A percentile compares a stretch with the other conserved stretches of the same genome.
phyloP scores from a whole-genome alignment of 495 filamentous ascomycete species.

The Aspergillus panamensis region DNA sequence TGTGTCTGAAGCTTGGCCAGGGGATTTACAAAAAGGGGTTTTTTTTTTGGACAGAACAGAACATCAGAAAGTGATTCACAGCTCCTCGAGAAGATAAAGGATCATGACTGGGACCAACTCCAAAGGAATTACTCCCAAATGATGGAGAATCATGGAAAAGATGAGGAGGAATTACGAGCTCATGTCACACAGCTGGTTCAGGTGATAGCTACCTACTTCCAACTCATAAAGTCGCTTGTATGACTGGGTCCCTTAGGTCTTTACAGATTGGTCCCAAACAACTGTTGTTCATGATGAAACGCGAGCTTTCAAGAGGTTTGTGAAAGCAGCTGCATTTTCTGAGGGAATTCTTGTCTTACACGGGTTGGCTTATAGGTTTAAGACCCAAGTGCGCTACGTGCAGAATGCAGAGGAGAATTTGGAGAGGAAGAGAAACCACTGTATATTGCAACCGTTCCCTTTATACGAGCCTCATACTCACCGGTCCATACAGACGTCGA shows the following conservation, averaged over 20 bases:
- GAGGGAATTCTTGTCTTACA: background rate
- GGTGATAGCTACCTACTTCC: slow-evolving; percentile 33
- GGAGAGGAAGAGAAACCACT: slow-evolving; percentile 69
- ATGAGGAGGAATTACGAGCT: slow-evolving; percentile 58
- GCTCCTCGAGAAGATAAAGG: slow-evolving; percentile 27
- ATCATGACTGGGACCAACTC: slow-evolving; percentile 66
- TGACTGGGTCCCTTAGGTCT: slow-evolving; percentile 49
- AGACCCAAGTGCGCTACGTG: slow-evolving; percentile 72
- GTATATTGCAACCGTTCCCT: slow-evolving; percentile 44
- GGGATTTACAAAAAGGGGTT: background rate
- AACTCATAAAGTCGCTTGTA: background rate
- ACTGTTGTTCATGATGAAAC: slow-evolving; percentile 65
- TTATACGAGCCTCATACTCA: slow-evolving; percentile 1
- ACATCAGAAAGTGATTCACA: background rate
- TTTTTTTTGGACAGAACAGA: background rate
- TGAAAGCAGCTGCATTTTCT: background rate
- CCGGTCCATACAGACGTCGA: slow-evolving; percentile 53
- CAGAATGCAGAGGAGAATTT: slow-evolving; percentile 63
- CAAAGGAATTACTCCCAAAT: slow-evolving; percentile 58
- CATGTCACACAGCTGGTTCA: slow-evolving; percentile 63
- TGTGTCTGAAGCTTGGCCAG: background rate
- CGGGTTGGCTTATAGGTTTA: slow-evolving; percentile 49
- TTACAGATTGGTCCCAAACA: slow-evolving; percentile 65
- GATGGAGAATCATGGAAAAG: slow-evolving; percentile 54
- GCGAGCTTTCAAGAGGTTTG: slow-evolving; percentile 63